Conservation (phyloP, 768 basidiomycete genomes). For the Boletus subcaerulescens region DNA sequence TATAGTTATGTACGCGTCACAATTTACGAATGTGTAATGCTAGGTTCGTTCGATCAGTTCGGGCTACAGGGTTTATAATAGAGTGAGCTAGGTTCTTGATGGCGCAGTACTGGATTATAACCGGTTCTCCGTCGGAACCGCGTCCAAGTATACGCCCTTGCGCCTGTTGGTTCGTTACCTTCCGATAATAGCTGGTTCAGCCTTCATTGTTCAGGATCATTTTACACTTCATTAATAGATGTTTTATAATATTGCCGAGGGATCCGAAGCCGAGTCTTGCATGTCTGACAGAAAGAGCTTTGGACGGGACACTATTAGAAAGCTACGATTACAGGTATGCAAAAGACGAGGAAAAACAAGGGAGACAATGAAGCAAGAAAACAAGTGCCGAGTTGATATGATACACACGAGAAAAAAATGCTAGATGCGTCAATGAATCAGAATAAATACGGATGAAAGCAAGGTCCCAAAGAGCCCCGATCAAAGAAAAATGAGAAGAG, state of each 20-base stretch:
- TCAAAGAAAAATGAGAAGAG: not conserved
- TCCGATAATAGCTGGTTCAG: not conserved
- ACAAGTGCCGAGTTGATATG: conserved; percentile 5
- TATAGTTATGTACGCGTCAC: too few species aligned
- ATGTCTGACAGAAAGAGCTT: too few species aligned
- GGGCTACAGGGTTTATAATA: too few species aligned
- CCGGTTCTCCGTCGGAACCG: not conserved
- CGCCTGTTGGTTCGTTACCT: too few species aligned
- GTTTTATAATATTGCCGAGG: not conserved
- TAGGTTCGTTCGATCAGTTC: too few species aligned
- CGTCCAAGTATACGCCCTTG: not conserved
- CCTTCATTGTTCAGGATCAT: not conserved
- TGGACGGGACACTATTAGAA: not conserved
- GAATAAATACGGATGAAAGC: conserved; percentile 20
- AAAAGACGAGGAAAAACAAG: not conserved
- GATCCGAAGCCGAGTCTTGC: too few species aligned
- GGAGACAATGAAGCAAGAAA: not conserved
- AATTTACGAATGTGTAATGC: too few species aligned
- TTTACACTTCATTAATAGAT: conserved; percentile 8
- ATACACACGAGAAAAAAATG: conserved; percentile 12
- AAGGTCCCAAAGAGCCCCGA: conserved; percentile 4
- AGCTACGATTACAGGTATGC: not conserved
- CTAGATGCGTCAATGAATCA: not conserved
- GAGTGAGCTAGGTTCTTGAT: too few species aligned
- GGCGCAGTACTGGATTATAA: too few species aligned